Evolutionary conservation across 106 monocot genomes (phyloP), one percentile per base, ranked within the genome.

Genomic region (Dioscorea zingiberensis): DNA sequence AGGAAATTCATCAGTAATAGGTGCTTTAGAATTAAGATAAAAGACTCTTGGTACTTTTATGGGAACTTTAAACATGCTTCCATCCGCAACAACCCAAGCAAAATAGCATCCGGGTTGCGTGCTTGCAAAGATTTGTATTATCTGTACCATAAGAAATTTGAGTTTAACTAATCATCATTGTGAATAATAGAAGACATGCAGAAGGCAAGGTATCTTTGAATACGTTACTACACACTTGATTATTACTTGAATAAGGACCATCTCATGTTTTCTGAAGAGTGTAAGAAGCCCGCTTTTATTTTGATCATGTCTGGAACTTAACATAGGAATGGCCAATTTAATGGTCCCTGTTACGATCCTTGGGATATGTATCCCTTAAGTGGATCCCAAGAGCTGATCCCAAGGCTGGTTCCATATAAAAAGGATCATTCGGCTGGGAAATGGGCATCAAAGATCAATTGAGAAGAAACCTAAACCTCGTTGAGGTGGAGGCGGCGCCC

Each of bases 11-110:
- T 92, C 86, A 48, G 83, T 86, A 55, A 86, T 55, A 66, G 88
- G 69, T 55, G 91, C 87, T 80, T 77, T 98, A 23, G 85, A 79
- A 70, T 98, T 98, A 51, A 98, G 83, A 84, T 89, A 98, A 54
- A 98, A 98, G 6, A 84, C 69, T 72, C 97, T 70, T 60, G 88
- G 93, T 63, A 92, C 70, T 62, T 76, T 80, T 44, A 98, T 74
- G 13, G 74, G 66, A 44, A 98, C 74, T 70, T 89, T 98, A 56
- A 84, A 65, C 89, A 98, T 86, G 46, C 73, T 73, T 51, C 93
- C 84, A 69, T 98, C 91, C 44, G 80, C 83, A 72, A 93, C 64
- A 64, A 98, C 82, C 97, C 97, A 98, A 27, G 92, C 92, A 73
- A 74, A 72, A 75, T 93, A 98, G 25, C 51, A 47, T 28, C 97